Evolutionary conservation across 2,329 filamentous ascomycete genomes (phyloP).

Genomic region (Exophiala bonariae): DNA sequence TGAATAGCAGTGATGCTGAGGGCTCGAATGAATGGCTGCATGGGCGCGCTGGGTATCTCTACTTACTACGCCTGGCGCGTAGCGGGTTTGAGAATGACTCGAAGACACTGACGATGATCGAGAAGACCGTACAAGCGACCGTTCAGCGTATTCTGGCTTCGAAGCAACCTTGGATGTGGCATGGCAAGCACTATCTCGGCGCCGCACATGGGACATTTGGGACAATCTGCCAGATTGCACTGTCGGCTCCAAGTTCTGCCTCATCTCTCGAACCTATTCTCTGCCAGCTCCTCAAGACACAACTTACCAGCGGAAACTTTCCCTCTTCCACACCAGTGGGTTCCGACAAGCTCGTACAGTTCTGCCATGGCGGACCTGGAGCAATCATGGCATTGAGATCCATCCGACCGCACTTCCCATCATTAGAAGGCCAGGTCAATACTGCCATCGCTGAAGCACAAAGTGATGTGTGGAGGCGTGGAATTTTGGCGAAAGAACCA

Average conservation of each 20-base stretch:
- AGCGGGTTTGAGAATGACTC: slow-evolving; percentile 55
- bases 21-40: slow-evolving; percentile 65
- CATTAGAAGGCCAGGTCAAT: slow-evolving; percentile 17
- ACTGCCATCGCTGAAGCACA: slow-evolving; percentile 34
- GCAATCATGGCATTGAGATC: slow-evolving; percentile 60
- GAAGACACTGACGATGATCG: slow-evolving; percentile 50
- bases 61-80: slow-evolving; percentile 64
- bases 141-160: slow-evolving; percentile 60
- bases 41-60: slow-evolving; percentile 67
- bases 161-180: slow-evolving; percentile 63
- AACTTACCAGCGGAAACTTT: slow-evolving; percentile 65
- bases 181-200: slow-evolving; percentile 63
- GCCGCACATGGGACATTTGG: slow-evolving; percentile 68
- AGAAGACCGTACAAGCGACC: slow-evolving; percentile 56
- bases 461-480: slow-evolving; percentile 56
- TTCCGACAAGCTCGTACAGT: slow-evolving; percentile 54
- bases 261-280: slow-evolving; percentile 55
- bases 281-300: slow-evolving; percentile 57
- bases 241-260: slow-evolving; percentile 35
- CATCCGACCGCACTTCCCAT: slow-evolving; percentile 54
- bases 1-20: slow-evolving; percentile 25
- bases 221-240: slow-evolving; percentile 68
- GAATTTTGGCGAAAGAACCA: slow-evolving; percentile 63
- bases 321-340: slow-evolving; percentile 46
- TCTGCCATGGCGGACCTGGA: slow-evolving; percentile 68